Base-by-base conservation (phyloP, 768 basidiomycete species). In the Termitomyces eurrhizus region DNA sequence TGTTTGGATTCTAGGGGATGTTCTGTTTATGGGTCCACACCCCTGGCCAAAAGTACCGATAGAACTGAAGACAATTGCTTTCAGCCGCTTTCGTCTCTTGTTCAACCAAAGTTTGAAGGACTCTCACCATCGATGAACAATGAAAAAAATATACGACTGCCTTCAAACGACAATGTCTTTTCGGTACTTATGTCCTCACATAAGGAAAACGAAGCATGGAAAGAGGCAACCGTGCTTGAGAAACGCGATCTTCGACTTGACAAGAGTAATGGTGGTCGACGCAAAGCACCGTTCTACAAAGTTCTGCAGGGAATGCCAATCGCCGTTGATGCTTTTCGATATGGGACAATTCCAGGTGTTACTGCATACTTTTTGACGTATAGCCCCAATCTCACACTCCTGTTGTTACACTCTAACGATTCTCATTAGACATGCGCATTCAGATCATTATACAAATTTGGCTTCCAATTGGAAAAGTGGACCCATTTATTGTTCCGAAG, bases 291-390 rank as follows among this genome's bases (percentile, higher is more conserved):
- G 0, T 98, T 98, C 70, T 98, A 96, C 76, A 99, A 98, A 75
- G 83, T 94, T 26, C 71, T 98, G 65, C 90, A 93, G 66, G 96
- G 97, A 1, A 97, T 98, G 95, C 94, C 95, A 9, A 90, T 99
- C 29, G 94, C 96, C 16, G 97, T 99, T 0, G 97, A 99, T 69
- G 97, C 95, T 1, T 99, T 99, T 74, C 84, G 89, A 41, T 99
- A 98, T 70, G 97, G 96, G 7, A 79, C 81, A 32, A 95, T 99
- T 52, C 95, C 95, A 6, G 87, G 85, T 11, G 84, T 98, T 29
- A 91, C 85, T 33, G 92, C 95, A 0, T 98, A 98, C 72, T 93
- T 97, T 66, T 73, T 98, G 63, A 93, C 94, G 95, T 95, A 67
- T 50, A 72, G 39, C 24, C 52, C 12, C 42, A 49, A 49, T 12